Base-by-base conservation (phyloP, 768 basidiomycete species). In the Strobilomyces dryophilus region DNA sequence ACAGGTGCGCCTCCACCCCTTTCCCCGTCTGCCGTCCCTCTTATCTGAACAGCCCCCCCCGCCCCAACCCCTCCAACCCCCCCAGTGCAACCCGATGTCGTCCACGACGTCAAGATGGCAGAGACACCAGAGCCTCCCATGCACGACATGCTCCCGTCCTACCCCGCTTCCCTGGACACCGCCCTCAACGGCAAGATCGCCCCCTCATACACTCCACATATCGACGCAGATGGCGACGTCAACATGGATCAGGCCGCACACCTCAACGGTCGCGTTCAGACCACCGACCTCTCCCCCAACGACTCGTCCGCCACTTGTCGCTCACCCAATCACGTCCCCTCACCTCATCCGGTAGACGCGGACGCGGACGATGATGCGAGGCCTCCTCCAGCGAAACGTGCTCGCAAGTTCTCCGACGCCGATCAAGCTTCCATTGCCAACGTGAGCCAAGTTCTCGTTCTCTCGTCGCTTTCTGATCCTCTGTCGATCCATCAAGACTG, bases 371-470 rank as follows among this genome's bases (percentile, higher is more conserved):
- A 84, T 54, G 82, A 84, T 56, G 76, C 80, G 53, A 73, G 77
- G 55, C 87, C 84, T 14, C 88, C 86, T n/a, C 90, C 90, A 27
- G 86, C 89, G 54, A 92, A 92, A 79, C 80, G 90, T 56, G 79
- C 87, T 27, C 74, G 90, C 60, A 83, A 83, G 72, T 74, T 82
- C 61, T 89, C 87, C 44, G 88, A 92, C 66, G 83, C 82, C 31
- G 85, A 89, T 72, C 79, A 80, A 66, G 84, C 85, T 44, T 86
- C 86, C 15, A 72, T 85, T 61, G 79, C 82, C 56, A 82, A 89
- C 75, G 87, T 89, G 74, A 81, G 86, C 67, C 55, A 55, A 49
- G 60, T 68, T 69, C 66, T 72, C 74, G 78, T 80, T 67, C 76
- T 75, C 77, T 66, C 68, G 61, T 66, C 77, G 76, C 77, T 75